Conservation (phyloP, 805 yeast species). For the Pichia cabralensis region DNA sequence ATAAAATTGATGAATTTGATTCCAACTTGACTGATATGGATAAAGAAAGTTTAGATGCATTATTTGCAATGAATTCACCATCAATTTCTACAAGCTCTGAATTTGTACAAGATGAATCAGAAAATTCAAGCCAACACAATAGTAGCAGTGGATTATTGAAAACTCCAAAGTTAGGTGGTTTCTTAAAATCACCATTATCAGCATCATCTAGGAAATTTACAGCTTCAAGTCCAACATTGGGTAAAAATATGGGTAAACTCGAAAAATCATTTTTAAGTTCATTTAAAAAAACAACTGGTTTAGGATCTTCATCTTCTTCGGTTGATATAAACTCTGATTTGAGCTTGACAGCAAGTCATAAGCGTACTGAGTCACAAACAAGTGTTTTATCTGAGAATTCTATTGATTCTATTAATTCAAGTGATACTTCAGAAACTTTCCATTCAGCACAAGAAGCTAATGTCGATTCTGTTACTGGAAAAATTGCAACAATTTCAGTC, state of each 20-base stretch:
- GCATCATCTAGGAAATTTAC: conserved; percentile 2
- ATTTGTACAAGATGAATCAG: background rate
- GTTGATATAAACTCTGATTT: too few species aligned
- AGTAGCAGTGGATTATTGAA: background rate
- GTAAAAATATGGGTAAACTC: background rate
- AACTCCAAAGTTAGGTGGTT: too few species aligned
- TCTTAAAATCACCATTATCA: conserved; percentile 1
- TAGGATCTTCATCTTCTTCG: conserved; percentile 10
- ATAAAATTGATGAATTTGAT: conserved; percentile 1
- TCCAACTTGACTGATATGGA: conserved; percentile 2
- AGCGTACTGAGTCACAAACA: background rate
- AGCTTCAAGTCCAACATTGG: background rate
- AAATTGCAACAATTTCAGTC: background rate
- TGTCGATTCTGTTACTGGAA: background rate
- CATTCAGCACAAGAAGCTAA: conserved; percentile 4
- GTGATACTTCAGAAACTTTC: conserved; percentile 1
- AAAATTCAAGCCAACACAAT: background rate
- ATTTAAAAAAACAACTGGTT: conserved; percentile 9
- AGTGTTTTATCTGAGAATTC: background rate
- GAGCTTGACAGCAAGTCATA: background rate
- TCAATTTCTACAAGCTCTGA: background rate
- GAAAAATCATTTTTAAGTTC: conserved; percentile 5
- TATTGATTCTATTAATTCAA: conserved; percentile 2
- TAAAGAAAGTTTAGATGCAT: conserved; percentile 4
- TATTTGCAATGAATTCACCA: conserved; percentile 1